These are phyloP conservation scores for Rhizoctonia solani DNA, from an alignment of 1,284 basidiomycete species.

Conservation along the genomic window DNA sequence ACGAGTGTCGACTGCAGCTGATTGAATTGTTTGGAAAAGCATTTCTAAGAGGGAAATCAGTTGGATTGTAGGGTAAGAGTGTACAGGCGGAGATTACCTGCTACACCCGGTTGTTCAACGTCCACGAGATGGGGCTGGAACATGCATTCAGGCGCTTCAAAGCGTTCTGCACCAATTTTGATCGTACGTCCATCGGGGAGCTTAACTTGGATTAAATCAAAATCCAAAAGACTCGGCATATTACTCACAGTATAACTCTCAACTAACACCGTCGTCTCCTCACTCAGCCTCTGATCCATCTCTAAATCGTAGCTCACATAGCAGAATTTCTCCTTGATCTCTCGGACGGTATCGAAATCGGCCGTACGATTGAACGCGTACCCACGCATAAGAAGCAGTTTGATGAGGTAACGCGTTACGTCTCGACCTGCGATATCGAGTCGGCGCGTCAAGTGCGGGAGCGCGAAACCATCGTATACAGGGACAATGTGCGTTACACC, in stretches of 20 bases:
- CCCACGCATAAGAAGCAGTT: constrained; percentile 95
- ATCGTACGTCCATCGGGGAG: constrained; percentile 95
- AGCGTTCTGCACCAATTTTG: constrained; percentile 98
- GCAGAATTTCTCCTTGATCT: constrained; percentile 99
- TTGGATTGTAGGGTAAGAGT: constrained; percentile 3
- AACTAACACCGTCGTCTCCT: constrained; percentile 95
- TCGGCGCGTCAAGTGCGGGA: constrained; percentile 92
- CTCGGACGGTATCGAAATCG: constrained; percentile 97
- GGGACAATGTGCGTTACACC: constrained; percentile 99
- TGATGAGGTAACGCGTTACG: constrained; percentile 98
- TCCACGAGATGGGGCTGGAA: constrained; percentile 99
- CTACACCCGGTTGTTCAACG: constrained; percentile 94
- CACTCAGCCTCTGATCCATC: constrained; percentile 88
- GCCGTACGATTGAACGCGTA: constrained; percentile 99
- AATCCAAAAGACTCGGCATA: neutral
- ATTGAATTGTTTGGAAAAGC: constrained; percentile 95
- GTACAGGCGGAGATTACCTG: constrained; percentile 57
- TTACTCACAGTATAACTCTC: constrained; percentile 88
- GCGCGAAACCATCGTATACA: constrained; percentile 94
- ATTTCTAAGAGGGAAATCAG: constrained; percentile 65
- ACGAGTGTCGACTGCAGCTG: constrained; percentile 88
- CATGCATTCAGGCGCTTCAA: constrained; percentile 99
- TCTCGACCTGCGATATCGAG: constrained; percentile 98
- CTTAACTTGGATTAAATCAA: constrained; percentile 48
- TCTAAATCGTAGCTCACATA: constrained; percentile 98